phyloP scores from a whole-genome alignment of 345 rosid species.

The Citrus reticulata region DNA sequence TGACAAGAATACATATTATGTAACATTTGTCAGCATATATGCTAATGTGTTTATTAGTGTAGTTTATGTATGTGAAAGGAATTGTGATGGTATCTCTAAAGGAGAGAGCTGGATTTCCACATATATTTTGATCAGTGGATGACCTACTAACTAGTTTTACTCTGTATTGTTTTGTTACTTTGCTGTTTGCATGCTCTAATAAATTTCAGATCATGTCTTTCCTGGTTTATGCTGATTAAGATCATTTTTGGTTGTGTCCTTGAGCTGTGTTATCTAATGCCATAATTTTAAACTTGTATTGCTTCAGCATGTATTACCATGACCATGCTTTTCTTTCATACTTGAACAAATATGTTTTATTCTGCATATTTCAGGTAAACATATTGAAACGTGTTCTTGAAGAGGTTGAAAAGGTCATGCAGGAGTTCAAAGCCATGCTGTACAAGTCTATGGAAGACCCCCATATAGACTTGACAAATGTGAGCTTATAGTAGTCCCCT shows the following conservation, averaged over 20 bases:
- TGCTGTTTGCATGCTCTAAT: not conserved
- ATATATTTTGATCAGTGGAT: not conserved
- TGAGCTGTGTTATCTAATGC: not conserved
- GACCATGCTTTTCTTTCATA: not conserved
- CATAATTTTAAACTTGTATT: not conserved
- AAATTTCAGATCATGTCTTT: not conserved
- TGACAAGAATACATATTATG: not conserved
- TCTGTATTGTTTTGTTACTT: not conserved
- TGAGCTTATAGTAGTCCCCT: conserved; percentile 30
- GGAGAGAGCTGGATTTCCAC: not conserved
- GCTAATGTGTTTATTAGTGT: not conserved
- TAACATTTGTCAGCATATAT: not conserved
- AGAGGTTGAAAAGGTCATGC: conserved; percentile 98
- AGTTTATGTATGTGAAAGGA: not conserved
- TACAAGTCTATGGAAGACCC: conserved; percentile 98
- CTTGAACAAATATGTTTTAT: not conserved
- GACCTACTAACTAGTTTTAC: not conserved
- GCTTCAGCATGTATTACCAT: not conserved
- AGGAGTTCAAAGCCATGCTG: conserved; percentile 88
- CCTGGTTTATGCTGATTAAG: not conserved
- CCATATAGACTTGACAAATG: conserved; percentile 78
- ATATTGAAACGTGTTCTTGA: conserved; percentile 94
- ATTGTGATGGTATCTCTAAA: not conserved
- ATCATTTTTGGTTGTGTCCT: not conserved
- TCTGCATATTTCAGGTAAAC: conserved; percentile 60